Evolutionary conservation across 208 protist genomes (phyloP), one percentile per base, ranked within the genome.

Genomic region (Polymyxa betae): DNA sequence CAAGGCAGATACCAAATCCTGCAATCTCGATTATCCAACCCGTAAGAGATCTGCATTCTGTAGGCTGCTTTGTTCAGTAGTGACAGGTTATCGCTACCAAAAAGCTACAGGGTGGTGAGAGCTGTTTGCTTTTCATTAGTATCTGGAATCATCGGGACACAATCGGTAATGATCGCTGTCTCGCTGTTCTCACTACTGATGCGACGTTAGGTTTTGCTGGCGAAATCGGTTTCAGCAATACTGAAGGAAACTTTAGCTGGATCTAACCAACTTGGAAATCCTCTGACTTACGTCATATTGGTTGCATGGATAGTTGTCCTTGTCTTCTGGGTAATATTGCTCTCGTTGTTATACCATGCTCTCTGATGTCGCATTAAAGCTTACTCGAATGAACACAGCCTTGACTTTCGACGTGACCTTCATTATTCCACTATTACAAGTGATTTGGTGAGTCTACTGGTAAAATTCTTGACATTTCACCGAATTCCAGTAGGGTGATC

Each of bases 401-500:
- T 35, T 82, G 16, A 82, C 12, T 5, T 82, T 45, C n/a, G 72
- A 82, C n/a, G 72, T 12, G 16, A 82, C 40, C 5, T 43, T 82
- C 12, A 82, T 82, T n/a, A 82, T 82, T 35, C 72, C 72, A 5
- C 72, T 82, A 38, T n/a, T 82, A 20, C 72, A 82, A 43, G 72
- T 82, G n/a, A 43, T 43, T n/a, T 82, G 72, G 72, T 60, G 24
- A 29, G 24, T 60, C 49, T 29, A 60, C 5, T 60, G 12, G 24
- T 60, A 5, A 5, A 60, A 24, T 60, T 60, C 12, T 5, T 60
- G 24, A 60, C 24, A 60, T 60, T 5, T 60, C 49, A 60, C 49
- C n/a, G n/a, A n/a, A 24, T 24, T 24, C 49, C 49, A 5, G 5
- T 24, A 60, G 49, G 49, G 24, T 60, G 12, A 35, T 82, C n/a